Evolutionary conservation across 2,329 filamentous ascomycete species (phyloP), one percentile per base, ranked within the genome.

Genomic region (Verticillium nonalfalfae): DNA sequence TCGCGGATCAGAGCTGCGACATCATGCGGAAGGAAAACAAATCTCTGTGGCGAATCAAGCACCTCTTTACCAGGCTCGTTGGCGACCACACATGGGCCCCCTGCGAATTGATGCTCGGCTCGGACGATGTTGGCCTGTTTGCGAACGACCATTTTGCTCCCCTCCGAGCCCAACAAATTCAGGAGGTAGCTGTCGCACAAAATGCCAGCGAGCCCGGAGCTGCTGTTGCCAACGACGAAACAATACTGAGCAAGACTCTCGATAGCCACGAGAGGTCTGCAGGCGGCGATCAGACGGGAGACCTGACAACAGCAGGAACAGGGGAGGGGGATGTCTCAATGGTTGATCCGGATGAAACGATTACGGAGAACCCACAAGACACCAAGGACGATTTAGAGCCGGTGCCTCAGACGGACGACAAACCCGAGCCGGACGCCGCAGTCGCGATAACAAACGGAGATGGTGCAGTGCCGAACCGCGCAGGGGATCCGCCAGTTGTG

Each of bases 11-110:
- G 74, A 88, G 86, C 60, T 83, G 85, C 66, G 81, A 84, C 61
- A 88, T 91, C 67, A 85, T 91, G 78, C 86, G 90, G 61, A 89
- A 89, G 70, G 91, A 95, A 71, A 90, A 90, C 64, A 79, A 80
- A 33, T 86, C 87, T 5, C 77, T 94, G 11, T 91, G 88, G 84
- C 86, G 85, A 68, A 87, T 91, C 56, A 91, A 91, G 71, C 85
- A 89, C 66, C 76, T 95, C 58, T 81, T 91, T 66, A 90, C 88
- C 36, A 85, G 85, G 65, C 80, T 95, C 9, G 86, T 89, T 57
- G 91, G 91, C 36, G 91, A 96, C 71, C 85, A 87, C 64, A 86
- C 85, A 14, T 89, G 86, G 86, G 81, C 83, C 55, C 85, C 85
- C 7, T 87, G 85, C 68, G 80, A 81, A 56, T 76, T 79, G 65